These are phyloP conservation scores for Mortierella sp. DNA, from an alignment of 371 early-diverging fungal genomes.

Conservation along the genomic window DNA sequence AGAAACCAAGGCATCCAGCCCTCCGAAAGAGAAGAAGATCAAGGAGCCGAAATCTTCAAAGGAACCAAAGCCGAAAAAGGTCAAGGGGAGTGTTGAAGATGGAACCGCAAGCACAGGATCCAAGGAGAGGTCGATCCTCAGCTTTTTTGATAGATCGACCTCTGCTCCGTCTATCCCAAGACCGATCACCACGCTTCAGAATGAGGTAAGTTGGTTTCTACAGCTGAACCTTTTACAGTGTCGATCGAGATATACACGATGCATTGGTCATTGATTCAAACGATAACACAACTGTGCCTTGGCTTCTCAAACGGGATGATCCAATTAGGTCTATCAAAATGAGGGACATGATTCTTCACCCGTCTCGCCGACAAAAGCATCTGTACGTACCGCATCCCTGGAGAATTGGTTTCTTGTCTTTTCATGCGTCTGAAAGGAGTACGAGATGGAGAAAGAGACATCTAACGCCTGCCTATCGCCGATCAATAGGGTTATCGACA, in stretches of 20 bases:
- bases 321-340: not conserved
- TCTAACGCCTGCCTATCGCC: not conserved
- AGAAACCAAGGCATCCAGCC: conserved; percentile 16
- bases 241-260: no score
- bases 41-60: conserved; percentile 28
- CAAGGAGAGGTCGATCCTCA: conserved; percentile 50
- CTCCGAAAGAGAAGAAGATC: conserved; percentile 20
- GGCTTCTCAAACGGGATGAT: not conserved
- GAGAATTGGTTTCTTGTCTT: no score
- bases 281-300: no score
- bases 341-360: no score
- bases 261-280: no score
- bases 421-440: no score
- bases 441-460: no score
- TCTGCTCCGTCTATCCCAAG: not conserved
- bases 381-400: not conserved
- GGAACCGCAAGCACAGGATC: not conserved
- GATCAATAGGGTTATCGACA: conserved; percentile 30
- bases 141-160: conserved; percentile 38
- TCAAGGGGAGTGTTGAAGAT: not conserved
- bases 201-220: conserved; percentile 1
- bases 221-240: no score
- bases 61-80: conserved; percentile 10
- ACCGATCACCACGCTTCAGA: not conserved
- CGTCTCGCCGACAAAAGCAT: no score